Evolutionary conservation across 257 asterid species (phyloP).

Genomic region (Primulina tabacum): DNA sequence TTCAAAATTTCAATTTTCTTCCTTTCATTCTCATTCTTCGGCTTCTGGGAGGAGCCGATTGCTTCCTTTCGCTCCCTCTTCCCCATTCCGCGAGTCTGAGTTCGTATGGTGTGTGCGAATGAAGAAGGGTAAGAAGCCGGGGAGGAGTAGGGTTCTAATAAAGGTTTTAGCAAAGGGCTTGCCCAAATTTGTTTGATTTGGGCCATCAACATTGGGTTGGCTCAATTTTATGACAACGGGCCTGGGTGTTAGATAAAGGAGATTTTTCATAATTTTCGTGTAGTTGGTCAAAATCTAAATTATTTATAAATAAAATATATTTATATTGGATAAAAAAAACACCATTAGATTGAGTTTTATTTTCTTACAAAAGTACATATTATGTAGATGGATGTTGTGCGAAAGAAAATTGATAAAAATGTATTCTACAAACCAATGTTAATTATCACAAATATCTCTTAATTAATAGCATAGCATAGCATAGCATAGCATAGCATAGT

Average conservation of each 20-base stretch:
- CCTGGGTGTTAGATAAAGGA: background rate
- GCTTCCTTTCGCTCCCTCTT: slow-evolving; percentile 22
- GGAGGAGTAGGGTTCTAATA: background rate
- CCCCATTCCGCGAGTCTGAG: slow-evolving; percentile 18
- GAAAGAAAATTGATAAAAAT: no score
- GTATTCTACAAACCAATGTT: no score
- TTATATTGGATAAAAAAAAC: no score
- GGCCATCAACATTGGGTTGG: background rate
- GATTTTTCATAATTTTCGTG: no score
- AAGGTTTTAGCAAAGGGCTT: background rate
- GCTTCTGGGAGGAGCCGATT: slow-evolving; percentile 25
- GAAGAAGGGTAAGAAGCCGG: background rate
- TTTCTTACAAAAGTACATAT: no score
- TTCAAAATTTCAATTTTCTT: slow-evolving; percentile 23
- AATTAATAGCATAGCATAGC: no score
- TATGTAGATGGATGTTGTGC: no score
- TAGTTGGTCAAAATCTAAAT: no score
- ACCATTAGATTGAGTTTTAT: no score
- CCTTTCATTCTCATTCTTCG: slow-evolving; percentile 13
- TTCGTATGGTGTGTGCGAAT: slow-evolving; percentile 1
- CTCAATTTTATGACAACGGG: background rate
- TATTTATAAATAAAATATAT: no score
- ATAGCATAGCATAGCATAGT: no score
- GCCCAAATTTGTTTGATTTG: background rate
- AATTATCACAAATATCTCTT: no score